Conservation (phyloP, 768 basidiomycete genomes). For the Leccinum subtestaceum region DNA sequence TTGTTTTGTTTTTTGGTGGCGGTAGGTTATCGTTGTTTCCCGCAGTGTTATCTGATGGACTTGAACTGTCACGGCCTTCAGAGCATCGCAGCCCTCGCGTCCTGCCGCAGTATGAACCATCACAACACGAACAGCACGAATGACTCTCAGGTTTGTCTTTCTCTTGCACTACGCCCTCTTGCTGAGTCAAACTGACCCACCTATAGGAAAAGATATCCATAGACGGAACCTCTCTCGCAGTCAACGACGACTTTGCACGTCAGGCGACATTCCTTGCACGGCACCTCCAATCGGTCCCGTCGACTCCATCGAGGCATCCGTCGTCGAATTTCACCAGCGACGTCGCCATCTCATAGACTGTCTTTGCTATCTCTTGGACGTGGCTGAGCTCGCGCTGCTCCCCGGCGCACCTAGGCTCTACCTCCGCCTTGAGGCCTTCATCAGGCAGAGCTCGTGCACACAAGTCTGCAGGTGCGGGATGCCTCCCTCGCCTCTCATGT, state of each 20-base stretch:
- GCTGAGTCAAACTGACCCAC: constrained; percentile 9
- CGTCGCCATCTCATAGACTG: constrained; percentile 71
- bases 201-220: constrained; percentile 63
- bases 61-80: too few relatives aligned
- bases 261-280: constrained; percentile 78
- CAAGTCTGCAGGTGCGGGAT: constrained; percentile 13
- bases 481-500: constrained; percentile 51
- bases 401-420: constrained; percentile 39
- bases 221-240: constrained; percentile 62
- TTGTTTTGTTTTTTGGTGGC: too few relatives aligned
- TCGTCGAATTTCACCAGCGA: constrained; percentile 66
- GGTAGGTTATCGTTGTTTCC: too few relatives aligned
- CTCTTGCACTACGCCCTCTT: not conserved
- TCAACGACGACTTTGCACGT: constrained; percentile 77
- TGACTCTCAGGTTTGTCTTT: too few relatives aligned
- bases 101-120: too few relatives aligned
- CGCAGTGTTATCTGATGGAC: too few relatives aligned
- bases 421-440: constrained; percentile 52
- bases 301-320: constrained; percentile 58
- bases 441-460: constrained; percentile 42
- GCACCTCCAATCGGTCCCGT: constrained; percentile 61
- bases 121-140: too few relatives aligned
- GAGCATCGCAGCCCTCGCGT: too few relatives aligned
- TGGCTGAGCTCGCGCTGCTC: constrained; percentile 47
- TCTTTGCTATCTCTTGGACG: constrained; percentile 63